phyloP scores from a whole-genome alignment of 805 yeast species.

The Kodamaea hsintzibuensis region DNA sequence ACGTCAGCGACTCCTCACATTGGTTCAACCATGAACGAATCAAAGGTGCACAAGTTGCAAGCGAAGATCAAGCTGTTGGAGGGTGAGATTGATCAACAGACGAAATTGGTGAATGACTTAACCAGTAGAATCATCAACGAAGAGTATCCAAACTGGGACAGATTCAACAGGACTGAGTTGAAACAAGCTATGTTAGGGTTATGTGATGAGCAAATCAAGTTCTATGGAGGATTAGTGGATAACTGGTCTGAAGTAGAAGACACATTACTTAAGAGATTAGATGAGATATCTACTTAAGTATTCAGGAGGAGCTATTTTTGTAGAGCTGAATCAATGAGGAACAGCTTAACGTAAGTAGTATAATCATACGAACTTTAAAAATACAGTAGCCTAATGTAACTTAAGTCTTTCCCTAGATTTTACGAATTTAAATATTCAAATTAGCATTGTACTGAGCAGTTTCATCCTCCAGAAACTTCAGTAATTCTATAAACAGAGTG shows the following conservation, averaged over 20 bases:
- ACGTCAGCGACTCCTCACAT: constrained; percentile 46
- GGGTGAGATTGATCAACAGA: constrained; percentile 44
- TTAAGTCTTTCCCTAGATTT: too few species aligned
- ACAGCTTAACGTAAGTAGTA: too few species aligned
- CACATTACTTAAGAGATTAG: constrained; percentile 15
- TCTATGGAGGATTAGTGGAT: constrained; percentile 65
- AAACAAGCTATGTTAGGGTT: constrained; percentile 68
- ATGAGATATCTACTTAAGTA: constrained; percentile 7
- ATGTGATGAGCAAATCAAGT: constrained; percentile 73
- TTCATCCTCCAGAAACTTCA: neutral
- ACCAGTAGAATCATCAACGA: constrained; percentile 48
- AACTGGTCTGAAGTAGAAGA: constrained; percentile 67
- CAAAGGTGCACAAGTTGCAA: constrained; percentile 45
- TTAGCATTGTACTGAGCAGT: neutral
- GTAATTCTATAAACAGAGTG: neutral
- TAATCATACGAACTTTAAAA: too few species aligned
- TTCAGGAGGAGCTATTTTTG: neutral
- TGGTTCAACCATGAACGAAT: constrained; percentile 43
- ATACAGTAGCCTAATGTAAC: too few species aligned
- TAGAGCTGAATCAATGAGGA: neutral
- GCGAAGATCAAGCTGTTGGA: constrained; percentile 45
- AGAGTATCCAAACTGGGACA: constrained; percentile 70
- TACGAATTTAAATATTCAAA: neutral
- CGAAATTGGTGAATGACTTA: constrained; percentile 46
- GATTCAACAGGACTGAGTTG: constrained; percentile 75